These are phyloP conservation scores for Urtica urens DNA, from an alignment of 306 rosid genomes.

Conservation along the genomic window DNA sequence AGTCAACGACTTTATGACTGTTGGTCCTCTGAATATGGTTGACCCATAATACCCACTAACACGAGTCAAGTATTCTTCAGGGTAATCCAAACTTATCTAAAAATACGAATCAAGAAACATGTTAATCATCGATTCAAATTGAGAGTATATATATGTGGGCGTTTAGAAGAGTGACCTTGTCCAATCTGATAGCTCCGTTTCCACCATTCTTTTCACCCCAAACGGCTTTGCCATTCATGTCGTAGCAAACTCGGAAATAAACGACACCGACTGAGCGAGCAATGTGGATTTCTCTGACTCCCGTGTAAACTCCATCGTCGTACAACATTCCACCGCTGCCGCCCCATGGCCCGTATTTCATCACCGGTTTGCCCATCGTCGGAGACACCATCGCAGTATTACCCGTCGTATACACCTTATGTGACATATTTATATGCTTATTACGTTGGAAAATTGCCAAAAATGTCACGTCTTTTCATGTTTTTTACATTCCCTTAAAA, in stretches of 20 bases:
- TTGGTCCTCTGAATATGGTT: constrained; percentile 1
- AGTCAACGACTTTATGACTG: neutral
- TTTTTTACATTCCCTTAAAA: too few relatives aligned
- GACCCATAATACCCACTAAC: constrained; percentile 15
- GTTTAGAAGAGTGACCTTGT: neutral
- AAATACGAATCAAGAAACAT: neutral
- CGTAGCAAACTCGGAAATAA: constrained; percentile 7
- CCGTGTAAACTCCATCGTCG: constrained; percentile 54
- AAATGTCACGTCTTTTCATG: too few relatives aligned
- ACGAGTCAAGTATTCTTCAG: constrained; percentile 3
- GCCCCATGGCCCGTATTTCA: constrained; percentile 61
- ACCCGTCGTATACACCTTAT: neutral
- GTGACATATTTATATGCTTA: too few relatives aligned
- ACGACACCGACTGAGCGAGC: constrained; percentile 20
- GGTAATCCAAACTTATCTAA: constrained; percentile 9
- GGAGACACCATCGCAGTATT: neutral
- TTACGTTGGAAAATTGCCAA: too few relatives aligned
- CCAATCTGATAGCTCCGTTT: constrained; percentile 4
- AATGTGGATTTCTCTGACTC: constrained; percentile 44
- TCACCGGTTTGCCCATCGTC: neutral
- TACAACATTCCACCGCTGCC: constrained; percentile 45
- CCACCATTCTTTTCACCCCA: constrained; percentile 16
- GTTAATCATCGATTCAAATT: neutral
- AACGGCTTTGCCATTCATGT: constrained; percentile 7
- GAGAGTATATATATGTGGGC: too few relatives aligned